These are phyloP conservation scores for Wilcoxina mikolae DNA, from an alignment of 495 filamentous ascomycete species.

Conservation along the genomic window DNA sequence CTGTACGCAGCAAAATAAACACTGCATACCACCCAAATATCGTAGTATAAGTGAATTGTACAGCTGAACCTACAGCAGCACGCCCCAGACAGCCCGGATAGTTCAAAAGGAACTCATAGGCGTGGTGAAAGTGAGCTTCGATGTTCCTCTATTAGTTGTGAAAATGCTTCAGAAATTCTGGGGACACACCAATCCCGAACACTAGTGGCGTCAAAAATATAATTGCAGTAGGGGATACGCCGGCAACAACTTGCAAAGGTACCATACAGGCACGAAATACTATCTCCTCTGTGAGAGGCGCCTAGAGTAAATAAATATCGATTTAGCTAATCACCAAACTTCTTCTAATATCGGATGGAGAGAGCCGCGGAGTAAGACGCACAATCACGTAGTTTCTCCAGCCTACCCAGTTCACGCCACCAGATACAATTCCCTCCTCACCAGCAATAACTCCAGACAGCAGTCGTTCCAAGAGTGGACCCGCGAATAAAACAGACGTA, in stretches of 20 bases:
- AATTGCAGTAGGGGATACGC: slow-evolving; percentile 40
- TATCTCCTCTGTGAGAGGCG: slow-evolving; percentile 80
- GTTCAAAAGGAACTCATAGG: slow-evolving; percentile 80
- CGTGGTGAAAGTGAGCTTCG: slow-evolving; percentile 75
- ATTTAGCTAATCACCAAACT: too few relatives aligned
- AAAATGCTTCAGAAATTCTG: not conserved
- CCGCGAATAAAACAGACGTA: slow-evolving; percentile 65
- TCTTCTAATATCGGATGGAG: not conserved
- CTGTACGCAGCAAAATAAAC: slow-evolving; percentile 80
- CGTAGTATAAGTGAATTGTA: slow-evolving; percentile 87
- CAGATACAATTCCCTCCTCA: slow-evolving; percentile 37
- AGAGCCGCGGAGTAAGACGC: slow-evolving; percentile 22
- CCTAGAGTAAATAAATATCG: slow-evolving; percentile 39
- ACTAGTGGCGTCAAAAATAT: slow-evolving; percentile 73
- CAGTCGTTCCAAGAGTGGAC: slow-evolving; percentile 61
- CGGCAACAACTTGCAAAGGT: slow-evolving; percentile 67
- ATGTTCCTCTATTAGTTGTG: not conserved
- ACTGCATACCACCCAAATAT: slow-evolving; percentile 86
- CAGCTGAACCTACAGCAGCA: slow-evolving; percentile 51
- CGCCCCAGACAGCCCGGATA: slow-evolving; percentile 51
- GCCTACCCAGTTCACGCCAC: slow-evolving; percentile 41
- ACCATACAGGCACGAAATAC: slow-evolving; percentile 79
- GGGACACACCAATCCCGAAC: slow-evolving; percentile 53
- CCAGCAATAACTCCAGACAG: slow-evolving; percentile 45
- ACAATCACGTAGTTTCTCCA: slow-evolving; percentile 53